Conservation (phyloP, 331 rosid genomes). For the Pyracantha coccinea region DNA sequence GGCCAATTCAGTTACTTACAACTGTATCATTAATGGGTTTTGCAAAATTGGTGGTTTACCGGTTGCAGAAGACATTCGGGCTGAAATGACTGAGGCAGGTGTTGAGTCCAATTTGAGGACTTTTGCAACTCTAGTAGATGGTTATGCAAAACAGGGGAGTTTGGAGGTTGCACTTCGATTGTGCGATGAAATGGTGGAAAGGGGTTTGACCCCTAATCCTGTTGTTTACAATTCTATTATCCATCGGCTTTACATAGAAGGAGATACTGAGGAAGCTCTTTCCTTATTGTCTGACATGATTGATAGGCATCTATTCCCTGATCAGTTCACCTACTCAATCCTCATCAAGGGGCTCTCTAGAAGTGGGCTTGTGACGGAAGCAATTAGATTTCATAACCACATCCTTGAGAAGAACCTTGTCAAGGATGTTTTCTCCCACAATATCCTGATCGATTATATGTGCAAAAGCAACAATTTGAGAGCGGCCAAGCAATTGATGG, state of each 20-base stretch:
- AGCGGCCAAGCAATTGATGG: constrained; percentile 38
- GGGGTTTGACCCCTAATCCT: constrained; percentile 41
- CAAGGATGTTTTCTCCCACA: constrained; percentile 35
- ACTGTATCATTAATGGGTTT: constrained; percentile 45
- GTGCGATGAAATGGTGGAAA: constrained; percentile 45
- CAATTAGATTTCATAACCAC: constrained; percentile 30
- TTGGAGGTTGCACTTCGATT: constrained; percentile 44
- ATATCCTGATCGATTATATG: constrained; percentile 43
- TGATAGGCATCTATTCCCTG: constrained; percentile 30
- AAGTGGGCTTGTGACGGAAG: constrained; percentile 40
- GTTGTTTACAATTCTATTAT: constrained; percentile 46
- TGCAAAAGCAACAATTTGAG: constrained; percentile 21
- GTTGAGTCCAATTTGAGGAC: constrained; percentile 33
- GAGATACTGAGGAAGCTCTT: constrained; percentile 37
- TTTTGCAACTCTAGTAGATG: constrained; percentile 50
- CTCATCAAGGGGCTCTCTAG: constrained; percentile 41
- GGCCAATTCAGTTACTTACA: constrained; percentile 43
- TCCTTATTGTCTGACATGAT: constrained; percentile 41
- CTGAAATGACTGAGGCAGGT: constrained; percentile 36
- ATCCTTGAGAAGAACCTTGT: constrained; percentile 23
- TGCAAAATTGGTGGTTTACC: constrained; percentile 37
- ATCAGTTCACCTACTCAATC: constrained; percentile 48
- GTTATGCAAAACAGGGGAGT: constrained; percentile 38
- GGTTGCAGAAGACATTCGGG: constrained; percentile 31
- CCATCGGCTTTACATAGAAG: constrained; percentile 42